phyloP scores from a whole-genome alignment of 495 filamentous ascomycete genomes.

The Neurospora sp. region DNA sequence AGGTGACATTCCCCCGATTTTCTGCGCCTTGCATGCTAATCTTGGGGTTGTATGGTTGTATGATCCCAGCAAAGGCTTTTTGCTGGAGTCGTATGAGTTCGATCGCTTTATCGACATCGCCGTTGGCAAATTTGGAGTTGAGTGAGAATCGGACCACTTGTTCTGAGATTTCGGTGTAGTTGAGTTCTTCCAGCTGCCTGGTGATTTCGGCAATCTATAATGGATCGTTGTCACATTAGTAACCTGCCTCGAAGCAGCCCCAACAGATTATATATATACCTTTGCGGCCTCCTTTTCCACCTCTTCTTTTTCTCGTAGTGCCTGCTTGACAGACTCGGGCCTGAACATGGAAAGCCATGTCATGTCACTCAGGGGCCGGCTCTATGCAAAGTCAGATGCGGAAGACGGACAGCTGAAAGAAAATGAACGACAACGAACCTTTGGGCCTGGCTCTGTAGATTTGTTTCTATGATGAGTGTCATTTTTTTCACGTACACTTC shows the following conservation, averaged over 20 bases:
- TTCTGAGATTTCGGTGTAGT: conserved; percentile 46
- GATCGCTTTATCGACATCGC: conserved; percentile 64
- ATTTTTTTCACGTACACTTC: conserved; percentile 64
- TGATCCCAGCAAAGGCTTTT: conserved; percentile 69
- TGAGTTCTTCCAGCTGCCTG: conserved; percentile 39
- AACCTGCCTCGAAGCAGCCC: neutral
- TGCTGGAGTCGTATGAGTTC: conserved; percentile 66
- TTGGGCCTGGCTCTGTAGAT: conserved; percentile 37
- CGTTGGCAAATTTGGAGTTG: conserved; percentile 49
- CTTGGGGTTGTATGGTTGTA: conserved; percentile 59
- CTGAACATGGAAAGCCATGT: conserved; percentile 46
- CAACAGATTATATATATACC: conserved; percentile 13
- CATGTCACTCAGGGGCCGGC: conserved; percentile 30
- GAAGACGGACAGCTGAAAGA: conserved; percentile 4
- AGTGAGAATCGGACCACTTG: conserved; percentile 65
- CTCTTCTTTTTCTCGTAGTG: conserved; percentile 47
- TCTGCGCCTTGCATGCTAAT: conserved; percentile 74
- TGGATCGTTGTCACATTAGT: neutral
- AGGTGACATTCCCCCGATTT: conserved; percentile 78
- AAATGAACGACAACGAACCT: conserved; percentile 28
- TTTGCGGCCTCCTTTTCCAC: conserved; percentile 33
- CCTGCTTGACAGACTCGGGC: conserved; percentile 39
- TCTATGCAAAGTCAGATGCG: conserved; percentile 20
- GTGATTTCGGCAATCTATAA: conserved; percentile 46
- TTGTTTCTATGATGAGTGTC: conserved; percentile 38